Conservation (phyloP, 208 protist genomes). For the Lotmaria passim region DNA sequence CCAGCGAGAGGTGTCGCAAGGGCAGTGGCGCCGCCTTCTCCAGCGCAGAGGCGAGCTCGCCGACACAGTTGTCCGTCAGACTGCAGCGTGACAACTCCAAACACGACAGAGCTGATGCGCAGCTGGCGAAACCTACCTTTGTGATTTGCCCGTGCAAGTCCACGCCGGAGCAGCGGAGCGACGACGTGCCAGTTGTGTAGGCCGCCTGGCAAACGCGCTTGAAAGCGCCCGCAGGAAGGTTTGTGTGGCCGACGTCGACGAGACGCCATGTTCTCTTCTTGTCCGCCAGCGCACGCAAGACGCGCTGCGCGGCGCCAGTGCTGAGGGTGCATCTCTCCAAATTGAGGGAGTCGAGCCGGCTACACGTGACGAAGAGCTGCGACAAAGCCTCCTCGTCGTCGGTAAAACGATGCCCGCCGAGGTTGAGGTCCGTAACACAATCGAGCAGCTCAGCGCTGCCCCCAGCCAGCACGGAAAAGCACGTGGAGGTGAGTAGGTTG, state of each 20-base stretch:
- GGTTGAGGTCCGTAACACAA: conserved; percentile 35
- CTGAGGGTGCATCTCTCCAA: conserved; percentile 34
- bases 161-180: conserved; percentile 28
- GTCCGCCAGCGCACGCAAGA: conserved; percentile 45
- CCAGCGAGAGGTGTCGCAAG: conserved; percentile 52
- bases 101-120: conserved; percentile 31
- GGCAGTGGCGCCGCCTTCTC: conserved; percentile 44
- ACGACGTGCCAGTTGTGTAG: conserved; percentile 20
- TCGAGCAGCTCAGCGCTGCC: conserved; percentile 21
- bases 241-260: conserved; percentile 33
- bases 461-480: conserved; percentile 36
- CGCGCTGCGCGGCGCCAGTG: conserved; percentile 29
- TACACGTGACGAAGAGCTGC: conserved; percentile 37
- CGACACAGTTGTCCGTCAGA: conserved; percentile 44
- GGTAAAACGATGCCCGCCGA: conserved; percentile 41
- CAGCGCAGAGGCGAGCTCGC: conserved; percentile 49
- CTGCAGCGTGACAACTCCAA: conserved; percentile 49
- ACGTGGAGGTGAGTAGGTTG: conserved; percentile 41
- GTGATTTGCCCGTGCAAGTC: conserved; percentile 38
- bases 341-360: conserved; percentile 31
- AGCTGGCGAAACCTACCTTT: conserved; percentile 27
- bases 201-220: conserved; percentile 35
- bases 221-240: conserved; percentile 19
- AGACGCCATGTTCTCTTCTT: conserved; percentile 32
- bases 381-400: conserved; percentile 29